A percentile compares a stretch with the other conserved stretches of the same genome.
Evolutionary conservation across 2,329 filamentous ascomycete genomes (phyloP).

Genomic region (Diaporthe destruens): DNA sequence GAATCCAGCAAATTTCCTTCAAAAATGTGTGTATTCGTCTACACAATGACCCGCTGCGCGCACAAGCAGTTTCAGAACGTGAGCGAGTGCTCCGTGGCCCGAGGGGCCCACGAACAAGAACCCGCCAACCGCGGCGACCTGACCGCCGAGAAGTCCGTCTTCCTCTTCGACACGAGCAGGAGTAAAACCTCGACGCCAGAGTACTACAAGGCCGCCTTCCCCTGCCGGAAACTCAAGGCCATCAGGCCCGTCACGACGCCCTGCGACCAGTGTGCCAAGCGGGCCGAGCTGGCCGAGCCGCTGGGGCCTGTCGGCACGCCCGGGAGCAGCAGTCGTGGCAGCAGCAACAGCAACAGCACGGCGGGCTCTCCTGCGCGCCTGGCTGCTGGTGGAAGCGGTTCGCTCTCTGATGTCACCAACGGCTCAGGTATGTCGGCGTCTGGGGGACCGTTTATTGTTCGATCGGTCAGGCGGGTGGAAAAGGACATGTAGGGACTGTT

Average conservation of each 20-base stretch:
- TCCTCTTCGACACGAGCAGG: slow-evolving; percentile 41
- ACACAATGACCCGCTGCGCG: slow-evolving; percentile 48
- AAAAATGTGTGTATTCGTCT: slow-evolving; percentile 52
- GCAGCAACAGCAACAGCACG: not conserved
- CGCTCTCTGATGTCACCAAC: slow-evolving; percentile 14
- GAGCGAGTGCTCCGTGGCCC: slow-evolving; percentile 48
- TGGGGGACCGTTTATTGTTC: not conserved
- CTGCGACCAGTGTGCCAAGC: slow-evolving; percentile 25
- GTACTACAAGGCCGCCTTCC: slow-evolving; percentile 14
- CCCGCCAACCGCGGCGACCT: slow-evolving; percentile 39
- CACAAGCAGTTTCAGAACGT: slow-evolving; percentile 54
- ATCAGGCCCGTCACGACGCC: slow-evolving; percentile 31
- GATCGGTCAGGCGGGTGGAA: not conserved
- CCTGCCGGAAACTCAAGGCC: slow-evolving; percentile 38
- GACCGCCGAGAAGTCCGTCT: slow-evolving; percentile 43
- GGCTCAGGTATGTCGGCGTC: slow-evolving; percentile 22
- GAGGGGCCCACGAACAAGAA: slow-evolving; percentile 43
- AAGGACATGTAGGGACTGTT: not conserved
- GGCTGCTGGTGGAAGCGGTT: not conserved
- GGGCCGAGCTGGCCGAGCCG: slow-evolving; percentile 2
- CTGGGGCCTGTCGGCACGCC: not conserved
- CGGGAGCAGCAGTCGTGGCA: slow-evolving; percentile 1
- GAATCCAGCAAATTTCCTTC: not conserved
- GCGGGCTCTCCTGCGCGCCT: slow-evolving; percentile 8
- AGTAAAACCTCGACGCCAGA: slow-evolving; percentile 29